Evolutionary conservation across 768 basidiomycete species (phyloP).

Genomic region (Serendipita sp.): DNA sequence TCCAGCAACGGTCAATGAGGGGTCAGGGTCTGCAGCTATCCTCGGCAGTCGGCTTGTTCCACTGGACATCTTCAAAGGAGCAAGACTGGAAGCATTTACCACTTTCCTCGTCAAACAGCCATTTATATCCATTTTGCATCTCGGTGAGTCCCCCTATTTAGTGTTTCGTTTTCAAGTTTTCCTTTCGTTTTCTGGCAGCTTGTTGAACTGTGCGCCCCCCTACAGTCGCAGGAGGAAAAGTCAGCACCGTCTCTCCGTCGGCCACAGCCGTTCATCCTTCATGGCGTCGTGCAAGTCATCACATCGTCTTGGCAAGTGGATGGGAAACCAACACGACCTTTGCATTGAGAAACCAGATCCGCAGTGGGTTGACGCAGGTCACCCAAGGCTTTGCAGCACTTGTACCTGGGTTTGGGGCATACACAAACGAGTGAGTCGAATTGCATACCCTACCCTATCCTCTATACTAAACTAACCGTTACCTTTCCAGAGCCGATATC

Average conservation of each 20-base stretch:
- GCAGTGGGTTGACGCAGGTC: not conserved
- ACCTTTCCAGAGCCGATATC: not conserved
- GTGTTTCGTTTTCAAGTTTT: not conserved
- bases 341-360: not conserved
- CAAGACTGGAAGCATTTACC: not conserved
- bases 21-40: not conserved
- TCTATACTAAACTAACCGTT: not conserved
- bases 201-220: too few species aligned
- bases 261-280: slow-evolving; percentile 1
- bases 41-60: not conserved
- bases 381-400: not conserved
- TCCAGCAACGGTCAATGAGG: not conserved
- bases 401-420: not conserved
- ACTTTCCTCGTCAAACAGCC: not conserved
- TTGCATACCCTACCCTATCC: not conserved
- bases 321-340: not conserved
- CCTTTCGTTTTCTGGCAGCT: not conserved
- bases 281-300: not conserved
- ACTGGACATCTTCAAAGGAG: not conserved
- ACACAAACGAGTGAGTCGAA: not conserved
- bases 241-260: not conserved
- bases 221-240: not conserved
- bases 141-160: not conserved
- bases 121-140: not conserved
- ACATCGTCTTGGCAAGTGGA: not conserved